phyloP scores from a whole-genome alignment of 257 asterid species.

The Penstemon barbatus region DNA sequence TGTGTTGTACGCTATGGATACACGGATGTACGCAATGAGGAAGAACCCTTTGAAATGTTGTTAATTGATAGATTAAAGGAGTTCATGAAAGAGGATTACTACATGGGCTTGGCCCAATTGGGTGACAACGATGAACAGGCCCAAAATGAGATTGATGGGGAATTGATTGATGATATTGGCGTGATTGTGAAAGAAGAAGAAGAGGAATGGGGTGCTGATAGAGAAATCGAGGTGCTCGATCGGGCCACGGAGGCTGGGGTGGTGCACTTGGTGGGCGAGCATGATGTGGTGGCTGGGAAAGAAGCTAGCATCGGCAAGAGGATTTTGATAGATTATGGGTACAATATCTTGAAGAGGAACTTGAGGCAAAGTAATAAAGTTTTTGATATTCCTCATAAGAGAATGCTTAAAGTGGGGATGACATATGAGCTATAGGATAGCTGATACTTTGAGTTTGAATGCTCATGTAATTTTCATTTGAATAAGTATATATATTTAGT shows the following conservation, averaged over 20 bases:
- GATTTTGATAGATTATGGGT: slow-evolving; percentile 39
- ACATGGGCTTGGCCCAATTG: background rate
- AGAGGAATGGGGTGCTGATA: background rate
- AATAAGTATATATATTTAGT: no score
- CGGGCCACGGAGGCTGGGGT: slow-evolving; percentile 1
- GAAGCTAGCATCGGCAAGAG: slow-evolving; percentile 37
- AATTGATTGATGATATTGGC: background rate
- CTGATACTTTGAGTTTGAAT: no score
- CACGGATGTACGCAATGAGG: slow-evolving; percentile 42
- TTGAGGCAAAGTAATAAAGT: slow-evolving; percentile 43
- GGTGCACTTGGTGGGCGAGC: slow-evolving; percentile 45
- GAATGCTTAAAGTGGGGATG: slow-evolving; percentile 56
- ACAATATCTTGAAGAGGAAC: slow-evolving; percentile 43
- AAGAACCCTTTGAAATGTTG: slow-evolving; percentile 43
- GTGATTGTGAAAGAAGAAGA: background rate
- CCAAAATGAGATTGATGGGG: background rate
- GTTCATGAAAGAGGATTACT: slow-evolving; percentile 31
- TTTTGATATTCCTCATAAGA: slow-evolving; percentile 40
- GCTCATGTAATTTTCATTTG: no score
- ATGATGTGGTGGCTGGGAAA: slow-evolving; percentile 42
- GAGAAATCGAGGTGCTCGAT: slow-evolving; percentile 14
- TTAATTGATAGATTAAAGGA: slow-evolving; percentile 41
- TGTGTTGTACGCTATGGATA: slow-evolving; percentile 70
- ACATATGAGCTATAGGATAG: slow-evolving; percentile 24
- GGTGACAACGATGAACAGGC: background rate